phyloP scores from a whole-genome alignment of 768 basidiomycete species.

The Suillus ampliporus region DNA sequence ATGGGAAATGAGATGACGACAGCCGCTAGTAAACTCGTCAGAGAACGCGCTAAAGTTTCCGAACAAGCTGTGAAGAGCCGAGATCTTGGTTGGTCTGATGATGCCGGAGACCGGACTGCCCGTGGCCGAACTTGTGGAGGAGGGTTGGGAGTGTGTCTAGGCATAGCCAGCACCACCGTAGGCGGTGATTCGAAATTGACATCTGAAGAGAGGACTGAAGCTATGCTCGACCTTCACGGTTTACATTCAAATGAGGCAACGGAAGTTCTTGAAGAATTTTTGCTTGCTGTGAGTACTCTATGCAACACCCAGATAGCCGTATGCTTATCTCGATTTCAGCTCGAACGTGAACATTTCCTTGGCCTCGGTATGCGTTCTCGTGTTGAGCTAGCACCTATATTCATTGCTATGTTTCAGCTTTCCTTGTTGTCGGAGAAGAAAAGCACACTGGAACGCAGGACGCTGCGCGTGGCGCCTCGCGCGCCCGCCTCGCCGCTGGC shows the following conservation, averaged over 20 bases:
- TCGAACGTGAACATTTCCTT: conserved; percentile 87
- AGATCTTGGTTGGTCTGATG: conserved; percentile 82
- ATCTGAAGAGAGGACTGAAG: conserved; percentile 90
- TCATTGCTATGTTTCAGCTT: conserved; percentile 56
- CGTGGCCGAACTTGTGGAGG: conserved; percentile 80
- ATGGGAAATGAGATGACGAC: conserved; percentile 87
- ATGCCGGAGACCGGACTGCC: conserved; percentile 75
- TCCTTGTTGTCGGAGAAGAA: conserved; percentile 92
- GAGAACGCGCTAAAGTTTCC: conserved; percentile 76
- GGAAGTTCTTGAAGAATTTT: conserved; percentile 88
- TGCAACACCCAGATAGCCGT: conserved; percentile 1
- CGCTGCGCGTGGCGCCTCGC: conserved; percentile 77
- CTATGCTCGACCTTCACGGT: conserved; percentile 88
- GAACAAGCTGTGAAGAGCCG: conserved; percentile 77
- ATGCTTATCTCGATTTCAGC: conserved; percentile 46
- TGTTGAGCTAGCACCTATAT: conserved; percentile 8
- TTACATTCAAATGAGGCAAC: conserved; percentile 93
- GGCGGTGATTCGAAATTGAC: conserved; percentile 63
- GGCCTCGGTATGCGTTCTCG: conserved; percentile 68
- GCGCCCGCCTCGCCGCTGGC: conserved; percentile 81
- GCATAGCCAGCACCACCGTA: conserved; percentile 69
- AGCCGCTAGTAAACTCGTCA: conserved; percentile 85
- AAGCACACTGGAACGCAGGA: conserved; percentile 96
- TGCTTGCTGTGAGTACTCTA: conserved; percentile 72
- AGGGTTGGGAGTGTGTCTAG: conserved; percentile 85